These are phyloP conservation scores for Macrolepiota dolichaula DNA, from an alignment of 768 basidiomycete species.

Conservation along the genomic window DNA sequence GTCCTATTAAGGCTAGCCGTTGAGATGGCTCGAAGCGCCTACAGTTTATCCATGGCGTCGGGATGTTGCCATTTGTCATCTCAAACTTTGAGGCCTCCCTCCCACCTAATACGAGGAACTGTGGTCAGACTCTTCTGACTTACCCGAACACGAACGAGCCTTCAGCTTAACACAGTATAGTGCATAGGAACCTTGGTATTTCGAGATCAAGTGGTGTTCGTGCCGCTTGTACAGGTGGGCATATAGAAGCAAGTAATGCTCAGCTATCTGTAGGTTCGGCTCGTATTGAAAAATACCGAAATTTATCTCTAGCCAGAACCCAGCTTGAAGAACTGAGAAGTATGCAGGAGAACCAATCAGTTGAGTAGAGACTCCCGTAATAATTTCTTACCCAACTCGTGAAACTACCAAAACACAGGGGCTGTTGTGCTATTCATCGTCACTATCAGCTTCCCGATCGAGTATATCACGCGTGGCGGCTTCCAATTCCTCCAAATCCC, in stretches of 20 bases:
- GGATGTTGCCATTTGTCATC: not conserved
- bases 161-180: not conserved
- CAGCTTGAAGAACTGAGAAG: not conserved
- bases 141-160: not conserved
- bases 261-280: too few species aligned
- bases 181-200: not conserved
- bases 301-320: not conserved
- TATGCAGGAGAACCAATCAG: not conserved
- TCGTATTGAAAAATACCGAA: not conserved
- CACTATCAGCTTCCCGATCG: conserved; percentile 57
- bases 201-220: not conserved
- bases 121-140: not conserved
- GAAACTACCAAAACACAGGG: not conserved
- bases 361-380: not conserved
- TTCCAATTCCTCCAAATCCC: conserved; percentile 72
- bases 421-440: conserved; percentile 45
- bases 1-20: not conserved
- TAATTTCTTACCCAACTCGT: not conserved
- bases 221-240: not conserved
- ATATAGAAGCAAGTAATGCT: not conserved
- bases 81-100: too few species aligned
- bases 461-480: conserved; percentile 37
- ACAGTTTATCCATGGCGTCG: not conserved
- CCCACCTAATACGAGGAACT: too few species aligned
- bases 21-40: not conserved